Conservation (phyloP, 2,329 filamentous ascomycete genomes). For the Diplodia seriata region DNA sequence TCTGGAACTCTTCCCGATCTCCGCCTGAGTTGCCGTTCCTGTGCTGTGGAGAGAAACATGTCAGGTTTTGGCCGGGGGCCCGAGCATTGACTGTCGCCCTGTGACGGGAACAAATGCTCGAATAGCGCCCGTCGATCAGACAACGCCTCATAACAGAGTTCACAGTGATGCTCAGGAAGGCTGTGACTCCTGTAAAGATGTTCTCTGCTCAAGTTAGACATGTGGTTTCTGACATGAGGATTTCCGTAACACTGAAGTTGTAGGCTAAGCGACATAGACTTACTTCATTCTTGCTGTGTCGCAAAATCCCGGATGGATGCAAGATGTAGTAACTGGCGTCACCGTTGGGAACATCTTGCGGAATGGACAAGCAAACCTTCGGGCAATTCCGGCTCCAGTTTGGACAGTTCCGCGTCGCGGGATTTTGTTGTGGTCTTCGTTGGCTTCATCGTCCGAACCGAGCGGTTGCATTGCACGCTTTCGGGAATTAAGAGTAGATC, state of each 20-base stretch:
- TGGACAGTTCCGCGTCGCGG: background rate
- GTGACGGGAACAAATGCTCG: background rate
- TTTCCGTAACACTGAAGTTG: too few relatives aligned
- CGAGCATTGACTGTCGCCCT: background rate
- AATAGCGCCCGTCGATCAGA: rapidly evolving
- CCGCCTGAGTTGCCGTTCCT: background rate
- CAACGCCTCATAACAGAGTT: background rate
- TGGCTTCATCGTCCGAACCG: background rate
- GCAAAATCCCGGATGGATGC: background rate
- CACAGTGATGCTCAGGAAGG: background rate
- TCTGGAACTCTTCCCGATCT: background rate
- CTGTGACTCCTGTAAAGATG: background rate
- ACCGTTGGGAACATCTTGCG: background rate
- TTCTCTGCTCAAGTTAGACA: background rate
- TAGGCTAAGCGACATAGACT: background rate
- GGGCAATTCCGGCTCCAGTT: background rate
- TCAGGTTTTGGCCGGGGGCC: background rate
- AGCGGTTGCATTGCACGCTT: background rate
- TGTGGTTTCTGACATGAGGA: too few relatives aligned
- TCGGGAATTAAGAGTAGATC: background rate
- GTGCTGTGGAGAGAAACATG: background rate
- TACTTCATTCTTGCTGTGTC: background rate
- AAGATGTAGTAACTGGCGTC: background rate
- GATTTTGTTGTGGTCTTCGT: background rate
- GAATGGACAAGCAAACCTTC: background rate